Conservation (phyloP, 2,329 filamentous ascomycete species). For the Colletotrichum tropicicola region DNA sequence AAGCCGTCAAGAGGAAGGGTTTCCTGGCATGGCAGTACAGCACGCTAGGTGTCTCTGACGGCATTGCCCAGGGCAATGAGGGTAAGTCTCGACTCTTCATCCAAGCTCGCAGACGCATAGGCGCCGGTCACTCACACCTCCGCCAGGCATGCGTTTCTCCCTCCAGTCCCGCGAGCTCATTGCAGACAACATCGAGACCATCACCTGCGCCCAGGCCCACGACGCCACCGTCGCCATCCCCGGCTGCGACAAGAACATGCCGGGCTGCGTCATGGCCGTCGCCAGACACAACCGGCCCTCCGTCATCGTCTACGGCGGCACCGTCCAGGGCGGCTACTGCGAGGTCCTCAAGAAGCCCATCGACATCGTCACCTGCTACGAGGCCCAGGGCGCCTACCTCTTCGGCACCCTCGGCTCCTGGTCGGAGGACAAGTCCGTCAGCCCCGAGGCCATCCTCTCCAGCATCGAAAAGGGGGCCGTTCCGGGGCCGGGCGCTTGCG, state of each 20-base stretch:
- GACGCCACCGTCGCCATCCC: conserved; percentile 94
- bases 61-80: conserved; percentile 94
- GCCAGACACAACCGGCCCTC: conserved; percentile 93
- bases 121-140: background rate
- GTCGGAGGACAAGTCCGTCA: conserved; percentile 76
- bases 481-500: conserved; percentile 71
- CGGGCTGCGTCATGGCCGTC: conserved; percentile 89
- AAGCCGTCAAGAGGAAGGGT: conserved; percentile 79
- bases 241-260: conserved; percentile 98
- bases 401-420: conserved; percentile 72
- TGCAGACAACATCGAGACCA: conserved; percentile 91
- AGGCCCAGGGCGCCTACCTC: conserved; percentile 83
- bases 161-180: conserved; percentile 92
- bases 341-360: conserved; percentile 78
- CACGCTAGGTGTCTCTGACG: conserved; percentile 88
- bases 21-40: conserved; percentile 98
- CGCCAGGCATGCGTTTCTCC: conserved; percentile 90
- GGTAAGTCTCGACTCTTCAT: conserved; percentile 55
- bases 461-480: conserved; percentile 79
- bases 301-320: conserved; percentile 94
- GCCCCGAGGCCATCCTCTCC: conserved; percentile 71
- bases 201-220: conserved; percentile 91
- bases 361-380: conserved; percentile 90
- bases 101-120: background rate
- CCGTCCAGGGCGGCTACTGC: conserved; percentile 86